phyloP scores from a whole-genome alignment of 2,329 filamentous ascomycete species.

The Colletotrichum truncatum region DNA sequence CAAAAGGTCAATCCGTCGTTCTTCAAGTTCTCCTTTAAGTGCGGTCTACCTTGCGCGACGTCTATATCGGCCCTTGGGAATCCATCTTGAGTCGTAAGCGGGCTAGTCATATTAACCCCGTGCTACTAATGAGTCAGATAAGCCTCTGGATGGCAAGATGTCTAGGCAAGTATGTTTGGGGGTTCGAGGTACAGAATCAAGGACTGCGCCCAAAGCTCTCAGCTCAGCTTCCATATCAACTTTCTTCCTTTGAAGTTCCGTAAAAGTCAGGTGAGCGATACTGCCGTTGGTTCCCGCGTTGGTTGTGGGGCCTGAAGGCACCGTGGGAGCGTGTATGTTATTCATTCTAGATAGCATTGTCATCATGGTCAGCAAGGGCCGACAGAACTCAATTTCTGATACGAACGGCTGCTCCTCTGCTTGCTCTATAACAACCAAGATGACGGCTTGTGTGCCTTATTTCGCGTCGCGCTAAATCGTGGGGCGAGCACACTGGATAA shows the following conservation, averaged over 20 bases:
- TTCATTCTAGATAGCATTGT: slow-evolving; percentile 53
- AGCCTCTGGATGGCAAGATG: slow-evolving; percentile 22
- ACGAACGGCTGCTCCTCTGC: neutral
- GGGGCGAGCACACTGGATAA: too few relatives aligned
- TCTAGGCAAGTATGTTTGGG: neutral
- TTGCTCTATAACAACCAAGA: too few relatives aligned
- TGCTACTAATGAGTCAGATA: slow-evolving; percentile 66
- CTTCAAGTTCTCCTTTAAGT: neutral
- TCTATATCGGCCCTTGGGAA: slow-evolving; percentile 95
- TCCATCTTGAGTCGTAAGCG: slow-evolving; percentile 86
- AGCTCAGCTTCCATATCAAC: slow-evolving; percentile 87
- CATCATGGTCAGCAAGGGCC: neutral
- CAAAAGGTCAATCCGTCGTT: slow-evolving; percentile 17
- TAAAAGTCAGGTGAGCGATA: slow-evolving; percentile 72
- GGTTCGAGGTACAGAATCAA: slow-evolving; percentile 76
- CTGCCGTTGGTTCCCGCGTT: slow-evolving; percentile 68
- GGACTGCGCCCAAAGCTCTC: slow-evolving; percentile 81
- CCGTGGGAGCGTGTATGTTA: slow-evolving; percentile 66
- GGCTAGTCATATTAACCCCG: slow-evolving; percentile 90
- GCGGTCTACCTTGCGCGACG: slow-evolving; percentile 80
- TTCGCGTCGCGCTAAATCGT: too few relatives aligned
- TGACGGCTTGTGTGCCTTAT: too few relatives aligned
- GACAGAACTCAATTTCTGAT: neutral
- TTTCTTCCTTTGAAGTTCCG: slow-evolving; percentile 85
- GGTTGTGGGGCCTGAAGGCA: slow-evolving; percentile 79